Evolutionary conservation across 2,329 filamentous ascomycete species (phyloP), one percentile per base, ranked within the genome.

Genomic region (Teratosphaeria zuluensis): DNA sequence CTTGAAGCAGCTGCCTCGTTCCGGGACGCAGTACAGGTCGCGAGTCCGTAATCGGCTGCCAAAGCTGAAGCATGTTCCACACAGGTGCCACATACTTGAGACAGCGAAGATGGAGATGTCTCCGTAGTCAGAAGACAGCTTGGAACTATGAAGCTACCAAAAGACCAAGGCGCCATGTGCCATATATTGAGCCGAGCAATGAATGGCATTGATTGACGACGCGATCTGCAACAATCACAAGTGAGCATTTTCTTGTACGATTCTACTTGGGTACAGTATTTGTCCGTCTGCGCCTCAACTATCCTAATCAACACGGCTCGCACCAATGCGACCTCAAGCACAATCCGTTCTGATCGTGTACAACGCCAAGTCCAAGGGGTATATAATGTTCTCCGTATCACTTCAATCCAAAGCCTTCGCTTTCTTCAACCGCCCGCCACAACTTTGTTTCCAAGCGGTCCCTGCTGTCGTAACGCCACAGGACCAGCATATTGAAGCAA

Each of bases 381-480:
- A 48, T 48, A 48, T 21, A 21, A 24, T 48, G n/a, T 21, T 48
- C 19, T 21, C 24, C 28, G 1, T 28, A 46, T 55, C 19, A 92
- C 72, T 92, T 94, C 72, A 96, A 78, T 33, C 91, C 91, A 80
- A 96, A 96, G 2, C 92, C 92, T 72, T 95, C 90, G 68, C 91
- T 95, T 73, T 92, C 90, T 63, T 84, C 78, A n/a, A 96, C 90
- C 3, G 92, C 92, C 62, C 84, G 82, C 90, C 91, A 95, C 33
- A 96, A 76, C 77, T 85, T 84, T 56, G 73, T 75, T 71, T 90
- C 87, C 60, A 96, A 72, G 64, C 82, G 85, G 69, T 85, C 80
- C 65, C 80, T 83, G 3, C 82, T 84, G 38, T 74, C 70, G 73
- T 92, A 96, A 53, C 84, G 81, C 75, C 87, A 92, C 59, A 96